Conservation (phyloP, 1,284 basidiomycete species). For the Heterobasidion occidentale region DNA sequence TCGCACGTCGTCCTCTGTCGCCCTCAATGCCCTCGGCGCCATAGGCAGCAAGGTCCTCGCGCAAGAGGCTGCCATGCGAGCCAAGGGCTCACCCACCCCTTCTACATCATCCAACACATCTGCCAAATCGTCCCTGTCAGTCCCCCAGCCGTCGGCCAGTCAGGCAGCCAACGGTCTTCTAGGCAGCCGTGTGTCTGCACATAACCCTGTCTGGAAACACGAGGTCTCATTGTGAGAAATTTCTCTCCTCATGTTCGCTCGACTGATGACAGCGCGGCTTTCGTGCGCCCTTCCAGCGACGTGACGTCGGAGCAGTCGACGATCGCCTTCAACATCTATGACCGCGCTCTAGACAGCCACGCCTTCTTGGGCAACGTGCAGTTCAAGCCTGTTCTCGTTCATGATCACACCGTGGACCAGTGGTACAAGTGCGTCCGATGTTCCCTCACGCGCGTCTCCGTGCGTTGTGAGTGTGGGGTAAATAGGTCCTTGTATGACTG, state of each 20-base stretch:
- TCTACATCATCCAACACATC: slow-evolving; percentile 23
- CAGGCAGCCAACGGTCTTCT: slow-evolving; percentile 41
- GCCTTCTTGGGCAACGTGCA: slow-evolving; percentile 90
- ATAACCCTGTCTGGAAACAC: slow-evolving; percentile 98
- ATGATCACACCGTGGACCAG: slow-evolving; percentile 93
- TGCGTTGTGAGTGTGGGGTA: slow-evolving; percentile 10
- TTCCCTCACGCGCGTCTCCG: background rate
- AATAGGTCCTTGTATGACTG: background rate
- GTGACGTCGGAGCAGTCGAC: slow-evolving; percentile 88
- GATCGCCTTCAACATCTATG: slow-evolving; percentile 89
- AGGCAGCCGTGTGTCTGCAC: slow-evolving; percentile 50
- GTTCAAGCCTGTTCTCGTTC: slow-evolving; percentile 83
- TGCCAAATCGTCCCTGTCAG: slow-evolving; percentile 12
- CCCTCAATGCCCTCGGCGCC: slow-evolving; percentile 61
- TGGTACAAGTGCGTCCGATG: slow-evolving; percentile 80
- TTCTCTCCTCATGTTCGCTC: slow-evolving; percentile 4
- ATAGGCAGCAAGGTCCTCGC: slow-evolving; percentile 50
- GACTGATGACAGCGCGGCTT: background rate
- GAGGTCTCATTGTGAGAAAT: slow-evolving; percentile 87
- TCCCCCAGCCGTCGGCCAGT: slow-evolving; percentile 21
- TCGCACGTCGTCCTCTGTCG: slow-evolving; percentile 50
- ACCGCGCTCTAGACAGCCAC: slow-evolving; percentile 76
- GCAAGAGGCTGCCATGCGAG: slow-evolving; percentile 16
- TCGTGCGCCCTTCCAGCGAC: slow-evolving; percentile 52
- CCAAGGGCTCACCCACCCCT: slow-evolving; percentile 31